Evolutionary conservation across 83 land plant species (phyloP), one percentile per base, ranked within the genome.

Genomic region (Thuja plicata): DNA sequence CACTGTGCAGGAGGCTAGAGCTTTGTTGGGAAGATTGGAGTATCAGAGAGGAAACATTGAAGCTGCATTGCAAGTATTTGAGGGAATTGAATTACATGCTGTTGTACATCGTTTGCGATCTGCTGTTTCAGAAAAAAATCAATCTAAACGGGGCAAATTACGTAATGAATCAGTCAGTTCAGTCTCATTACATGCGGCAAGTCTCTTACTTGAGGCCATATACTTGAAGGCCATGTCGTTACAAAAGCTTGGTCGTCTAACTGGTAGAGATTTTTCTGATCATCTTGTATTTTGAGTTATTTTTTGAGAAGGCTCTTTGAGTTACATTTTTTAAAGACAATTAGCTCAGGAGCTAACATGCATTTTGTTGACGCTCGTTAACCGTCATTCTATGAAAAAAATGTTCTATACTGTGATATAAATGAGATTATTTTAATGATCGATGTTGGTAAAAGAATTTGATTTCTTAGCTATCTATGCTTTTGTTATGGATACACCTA

Each of bases 41-140:
- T 97, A 97, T 88, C 97, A 95, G n/a, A 94, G 95, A 88, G 99
- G 99, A 54, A 98, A 98, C 90, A 85, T 96, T n/a, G 97, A 98
- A 89, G 97, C 94, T 87, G 99, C 99, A 35, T 91, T 98, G 55
- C 95, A 94, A 76, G 99, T 96, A 12, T 96, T 98, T 89, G 97
- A 98, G 70, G 99, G 99, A 9, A 98, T 98, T 83, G 97, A 98
- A 87, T 94, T 95, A 35, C 94, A 91, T 40, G 94, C 96, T 86
- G 94, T 97, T 2, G 91, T 93, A 30, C 94, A 94, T 5, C 93
- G 99, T 12, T 85, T 98, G 91, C 95, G 95, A 86, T 89, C 93
- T 48, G 89, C 94, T 48, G 6, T 90, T 86, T 40, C 90, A 50
- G 94, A 93, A 27, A 98, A 94, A 45, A 70, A 89, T 76, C 88